Evolutionary conservation across 495 filamentous ascomycete genomes (phyloP).

Genomic region (Melanomma pulvis-pyrius): DNA sequence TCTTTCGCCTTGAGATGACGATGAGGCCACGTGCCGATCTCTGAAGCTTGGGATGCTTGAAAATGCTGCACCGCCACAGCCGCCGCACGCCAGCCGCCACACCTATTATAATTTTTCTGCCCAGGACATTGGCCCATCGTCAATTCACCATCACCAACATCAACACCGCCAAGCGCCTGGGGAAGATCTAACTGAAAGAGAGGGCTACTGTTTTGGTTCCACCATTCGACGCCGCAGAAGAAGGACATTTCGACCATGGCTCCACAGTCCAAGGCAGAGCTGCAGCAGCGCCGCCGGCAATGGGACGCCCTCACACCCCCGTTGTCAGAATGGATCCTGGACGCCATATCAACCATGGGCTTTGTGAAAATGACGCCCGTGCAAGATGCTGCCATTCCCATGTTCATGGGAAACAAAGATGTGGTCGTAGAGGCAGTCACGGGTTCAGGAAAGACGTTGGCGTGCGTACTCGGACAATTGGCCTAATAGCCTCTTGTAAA

Average conservation of each 20-base stretch:
- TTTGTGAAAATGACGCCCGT: constrained; percentile 91
- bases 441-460: constrained; percentile 91
- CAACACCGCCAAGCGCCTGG: not conserved
- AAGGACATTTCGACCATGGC: constrained; percentile 23
- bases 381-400: constrained; percentile 88
- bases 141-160: not conserved
- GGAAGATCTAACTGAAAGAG: not conserved
- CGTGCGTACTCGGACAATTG: constrained; percentile 37
- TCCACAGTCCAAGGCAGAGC: constrained; percentile 21
- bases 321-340: constrained; percentile 87
- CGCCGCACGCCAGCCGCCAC: constrained; percentile 18
- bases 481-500: not conserved
- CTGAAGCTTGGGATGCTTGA: not conserved
- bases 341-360: constrained; percentile 80
- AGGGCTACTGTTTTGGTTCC: not conserved
- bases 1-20: not conserved
- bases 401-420: constrained; percentile 92
- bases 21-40: constrained; percentile 19
- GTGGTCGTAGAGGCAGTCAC: constrained; percentile 97
- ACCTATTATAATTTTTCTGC: constrained; percentile 15
- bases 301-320: constrained; percentile 79
- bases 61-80: constrained; percentile 7
- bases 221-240: not conserved
- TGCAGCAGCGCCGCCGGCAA: constrained; percentile 50
- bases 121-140: not conserved